Evolutionary conservation across 495 filamentous ascomycete genomes (phyloP), one percentile per base, ranked within the genome.

Genomic region (Neurospora sp.): DNA sequence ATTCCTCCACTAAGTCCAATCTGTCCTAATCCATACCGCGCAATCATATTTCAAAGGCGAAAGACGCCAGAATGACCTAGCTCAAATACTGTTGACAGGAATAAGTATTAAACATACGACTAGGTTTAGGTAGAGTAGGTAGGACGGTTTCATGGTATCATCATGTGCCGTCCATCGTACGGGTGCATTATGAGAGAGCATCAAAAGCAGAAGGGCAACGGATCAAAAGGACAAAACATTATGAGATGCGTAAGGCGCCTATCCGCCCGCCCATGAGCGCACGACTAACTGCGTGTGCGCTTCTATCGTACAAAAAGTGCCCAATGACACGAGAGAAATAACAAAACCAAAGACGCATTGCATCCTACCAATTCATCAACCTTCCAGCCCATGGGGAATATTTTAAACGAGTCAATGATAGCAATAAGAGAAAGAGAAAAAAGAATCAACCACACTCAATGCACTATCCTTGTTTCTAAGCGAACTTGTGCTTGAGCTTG

Each of bases 401-500:
- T 35, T 65, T 65, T 35, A 35, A 61, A 65, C 53, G 14, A 37
- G 3, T 35, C 53, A 76, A 78, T 76, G 75, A 40, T 70, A 31
- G 31, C 77, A 78, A 74, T 35, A 77, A 73, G 31, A 72, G 73
- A 77, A 72, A 59, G 69, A 72, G 9, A 73, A 68, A 73, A 70
- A 68, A 2, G 70, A 47, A 70, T 44, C 72, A 69, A 39, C 39
- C 16, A 80, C 75, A 74, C 68, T 53, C 65, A 31, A 74, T 9
- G 72, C 71, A 74, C 79, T 80, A 68, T 79, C 73, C 77, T 80
- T 81, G 73, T 71, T 45, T 39, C 22, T 80, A 73, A 53, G 78
- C 73, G 39, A 90, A 76, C 81, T 85, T 90, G 70, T 84, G 84
- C 84, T 88, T 90, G 65, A 91, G 70, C 78, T 85, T 87, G 74